Conservation (phyloP, 148 eudicot genomes). For the Camellia lanceoleosa region DNA sequence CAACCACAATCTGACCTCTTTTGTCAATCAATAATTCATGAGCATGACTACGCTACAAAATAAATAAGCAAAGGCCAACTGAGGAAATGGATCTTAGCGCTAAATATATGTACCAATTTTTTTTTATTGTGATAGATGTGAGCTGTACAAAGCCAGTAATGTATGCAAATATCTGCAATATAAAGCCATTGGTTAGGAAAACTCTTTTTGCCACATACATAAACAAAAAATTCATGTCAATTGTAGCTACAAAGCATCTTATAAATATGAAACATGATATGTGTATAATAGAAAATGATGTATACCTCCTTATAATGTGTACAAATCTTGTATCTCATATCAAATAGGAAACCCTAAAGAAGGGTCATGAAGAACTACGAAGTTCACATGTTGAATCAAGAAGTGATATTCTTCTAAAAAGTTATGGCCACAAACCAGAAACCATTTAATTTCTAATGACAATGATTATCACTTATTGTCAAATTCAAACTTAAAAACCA, state of each 20-base stretch:
- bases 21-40: neutral
- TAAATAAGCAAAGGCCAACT: neutral
- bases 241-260: neutral
- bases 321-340: neutral
- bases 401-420: neutral
- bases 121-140: slow-evolving; percentile 66
- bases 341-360: no score
- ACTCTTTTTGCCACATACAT: neutral
- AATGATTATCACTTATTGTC: no score
- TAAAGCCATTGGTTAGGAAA: slow-evolving; percentile 4
- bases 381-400: neutral
- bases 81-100: slow-evolving; percentile 56
- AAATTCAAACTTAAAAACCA: no score
- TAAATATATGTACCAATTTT: slow-evolving; percentile 78
- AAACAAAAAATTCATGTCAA: neutral
- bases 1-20: neutral
- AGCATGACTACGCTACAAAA: slow-evolving; percentile 8
- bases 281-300: neutral
- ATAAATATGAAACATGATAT: neutral
- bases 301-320: neutral
- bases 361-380: neutral
- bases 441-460: neutral
- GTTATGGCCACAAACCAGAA: neutral
- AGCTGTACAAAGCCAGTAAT: slow-evolving; percentile 82
- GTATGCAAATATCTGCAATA: slow-evolving; percentile 84